Evolutionary conservation across 2,329 filamentous ascomycete species (phyloP).

Genomic region (Pestalotiopsis sp.): DNA sequence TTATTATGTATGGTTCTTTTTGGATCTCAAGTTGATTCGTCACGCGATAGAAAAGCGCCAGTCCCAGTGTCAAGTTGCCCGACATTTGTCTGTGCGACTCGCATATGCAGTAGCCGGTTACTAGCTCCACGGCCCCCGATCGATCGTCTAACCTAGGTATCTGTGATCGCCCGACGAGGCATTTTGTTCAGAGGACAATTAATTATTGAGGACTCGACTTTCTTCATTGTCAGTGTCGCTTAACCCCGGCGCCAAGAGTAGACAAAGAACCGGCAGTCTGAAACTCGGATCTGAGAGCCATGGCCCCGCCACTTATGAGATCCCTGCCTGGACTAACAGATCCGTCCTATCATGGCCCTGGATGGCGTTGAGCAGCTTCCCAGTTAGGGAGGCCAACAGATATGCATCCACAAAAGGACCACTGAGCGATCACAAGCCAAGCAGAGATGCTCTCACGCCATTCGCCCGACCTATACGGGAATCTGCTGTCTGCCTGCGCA

Average conservation of each 20-base stretch:
- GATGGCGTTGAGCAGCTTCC: slow-evolving; percentile 6
- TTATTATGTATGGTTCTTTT: background rate
- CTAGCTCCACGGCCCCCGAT: background rate
- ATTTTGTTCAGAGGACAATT: background rate
- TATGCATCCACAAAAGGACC: background rate
- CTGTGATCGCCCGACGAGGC: background rate
- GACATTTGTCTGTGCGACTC: background rate
- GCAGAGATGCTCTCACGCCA: background rate
- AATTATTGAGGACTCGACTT: background rate
- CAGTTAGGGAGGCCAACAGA: slow-evolving; percentile 6
- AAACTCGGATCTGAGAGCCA: background rate
- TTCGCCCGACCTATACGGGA: background rate
- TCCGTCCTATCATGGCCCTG: background rate
- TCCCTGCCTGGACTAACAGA: background rate
- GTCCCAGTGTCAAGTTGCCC: background rate
- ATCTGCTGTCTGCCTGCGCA: background rate
- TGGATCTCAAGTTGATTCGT: background rate
- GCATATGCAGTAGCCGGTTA: background rate
- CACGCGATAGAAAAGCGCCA: background rate
- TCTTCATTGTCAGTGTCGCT: background rate
- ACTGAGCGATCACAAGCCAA: slow-evolving; percentile 2
- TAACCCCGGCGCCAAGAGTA: background rate
- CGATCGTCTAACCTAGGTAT: background rate
- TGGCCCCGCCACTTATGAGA: background rate
- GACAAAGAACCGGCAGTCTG: background rate